Base-by-base conservation (phyloP, 108 stramenopile genomes). In the Discostella pseudostelligera region DNA sequence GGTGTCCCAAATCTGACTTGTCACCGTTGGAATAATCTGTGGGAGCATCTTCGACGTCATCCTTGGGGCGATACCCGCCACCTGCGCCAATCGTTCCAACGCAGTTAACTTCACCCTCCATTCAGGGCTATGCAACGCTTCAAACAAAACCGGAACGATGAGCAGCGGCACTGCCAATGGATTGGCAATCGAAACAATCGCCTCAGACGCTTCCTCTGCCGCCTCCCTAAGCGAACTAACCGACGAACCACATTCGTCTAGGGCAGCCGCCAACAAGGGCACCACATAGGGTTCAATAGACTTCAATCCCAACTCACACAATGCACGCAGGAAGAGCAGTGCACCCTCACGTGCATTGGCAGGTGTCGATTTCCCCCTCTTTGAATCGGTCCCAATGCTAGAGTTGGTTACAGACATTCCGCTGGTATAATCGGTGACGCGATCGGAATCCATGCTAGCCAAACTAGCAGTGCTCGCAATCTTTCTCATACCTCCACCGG, bases 1-100 rank as follows among this genome's bases (percentile, higher is more conserved):
- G 49, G 97, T 94, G 67, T 97, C 97, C 86, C 90, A 95, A 32
- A 96, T 92, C 77, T 90, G 82, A 14, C 65, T 65, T 0, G 89
- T 92, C 2, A 96, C 67, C 22, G 75, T 82, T 12, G 97, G 97
- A 47, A 97, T 88, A 39, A 97, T 70, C 56, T 83, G 83, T n/a
- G 92, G 93, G 26, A 97, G 75, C 24, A 92, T 61, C 42, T 72
- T 70, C 36, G 79, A 83, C 12, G 89, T 80, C 42, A 87, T 85
- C 12, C 36, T 17, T 0, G 93, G 87, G 21, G 84, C 77, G 40
- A 62, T 65, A 24, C 42, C 54, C 36, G 92, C 84, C 39, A 87
- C 81, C 46, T 92, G 88, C 16, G 70, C 65, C 25, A 95, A 72
- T 39, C 83, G 70, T 28, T 87, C 89, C 69, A 96, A 58, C 25